A percentile compares a stretch with the other conserved stretches of the same genome.
phyloP scores from a whole-genome alignment of 768 basidiomycete species.

The Lactarius psammicola region DNA sequence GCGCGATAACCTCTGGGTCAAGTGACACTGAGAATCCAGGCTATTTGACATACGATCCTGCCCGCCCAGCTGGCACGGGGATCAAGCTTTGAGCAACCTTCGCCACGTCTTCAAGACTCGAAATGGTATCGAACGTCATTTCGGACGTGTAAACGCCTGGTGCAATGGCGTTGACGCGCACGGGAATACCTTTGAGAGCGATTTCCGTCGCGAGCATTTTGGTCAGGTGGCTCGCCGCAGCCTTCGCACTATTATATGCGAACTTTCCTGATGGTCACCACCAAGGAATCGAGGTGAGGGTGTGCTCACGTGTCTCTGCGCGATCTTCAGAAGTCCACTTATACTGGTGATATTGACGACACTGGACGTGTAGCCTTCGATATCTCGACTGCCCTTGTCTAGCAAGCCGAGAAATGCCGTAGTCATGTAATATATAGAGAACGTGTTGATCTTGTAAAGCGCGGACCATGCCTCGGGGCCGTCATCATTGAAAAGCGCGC shows the following conservation, averaged over 20 bases:
- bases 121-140: slow-evolving; percentile 60
- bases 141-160: slow-evolving; percentile 77
- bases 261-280: slow-evolving; percentile 49
- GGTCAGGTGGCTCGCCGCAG: slow-evolving; percentile 73
- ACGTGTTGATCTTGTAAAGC: slow-evolving; percentile 65
- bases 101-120: slow-evolving; percentile 47
- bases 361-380: slow-evolving; percentile 54
- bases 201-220: slow-evolving; percentile 75
- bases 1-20: background rate
- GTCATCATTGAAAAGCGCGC: slow-evolving; percentile 68
- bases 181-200: slow-evolving; percentile 61
- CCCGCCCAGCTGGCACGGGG: slow-evolving; percentile 58
- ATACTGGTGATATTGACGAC: slow-evolving; percentile 80
- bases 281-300: background rate
- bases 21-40: background rate
- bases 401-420: slow-evolving; percentile 75
- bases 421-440: slow-evolving; percentile 76
- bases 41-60: slow-evolving; percentile 59
- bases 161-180: slow-evolving; percentile 70
- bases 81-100: slow-evolving; percentile 56
- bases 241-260: slow-evolving; percentile 78
- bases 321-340: slow-evolving; percentile 65
- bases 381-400: slow-evolving; percentile 65
- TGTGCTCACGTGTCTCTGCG: slow-evolving; percentile 70
- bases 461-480: slow-evolving; percentile 60